A percentile compares a stretch with the other conserved stretches of the same genome.
These are phyloP conservation scores for Calonectria leucothoes DNA, from an alignment of 2,329 filamentous ascomycete species.

Conservation along the genomic window DNA sequence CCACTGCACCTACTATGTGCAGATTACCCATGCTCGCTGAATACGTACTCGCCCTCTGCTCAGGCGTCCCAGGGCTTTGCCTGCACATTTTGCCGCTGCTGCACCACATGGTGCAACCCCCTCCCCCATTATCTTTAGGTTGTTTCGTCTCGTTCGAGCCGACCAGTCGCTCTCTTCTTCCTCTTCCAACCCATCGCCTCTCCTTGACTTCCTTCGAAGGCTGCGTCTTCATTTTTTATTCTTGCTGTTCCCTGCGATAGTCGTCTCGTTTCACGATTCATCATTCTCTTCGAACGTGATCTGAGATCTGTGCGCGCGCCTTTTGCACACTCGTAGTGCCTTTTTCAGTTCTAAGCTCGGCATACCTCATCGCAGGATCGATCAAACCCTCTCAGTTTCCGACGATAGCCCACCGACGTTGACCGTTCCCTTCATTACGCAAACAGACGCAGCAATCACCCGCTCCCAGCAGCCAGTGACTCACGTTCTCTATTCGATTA, in stretches of 20 bases:
- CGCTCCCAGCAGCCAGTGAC: slow-evolving; percentile 25
- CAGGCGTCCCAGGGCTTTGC: neutral
- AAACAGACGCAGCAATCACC: slow-evolving; percentile 18
- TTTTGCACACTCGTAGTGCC: slow-evolving; percentile 25
- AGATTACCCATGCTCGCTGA: neutral
- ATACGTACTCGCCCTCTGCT: neutral
- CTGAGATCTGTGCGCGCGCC: slow-evolving; percentile 29
- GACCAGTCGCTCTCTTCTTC: slow-evolving; percentile 25
- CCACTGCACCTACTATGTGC: neutral
- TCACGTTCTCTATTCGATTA: slow-evolving; percentile 34
- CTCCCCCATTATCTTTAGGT: slow-evolving; percentile 36
- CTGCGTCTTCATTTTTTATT: slow-evolving; percentile 40
- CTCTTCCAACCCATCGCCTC: slow-evolving; percentile 30
- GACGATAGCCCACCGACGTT: slow-evolving; percentile 43
- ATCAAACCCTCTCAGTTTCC: slow-evolving; percentile 36
- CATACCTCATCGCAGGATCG: slow-evolving; percentile 45
- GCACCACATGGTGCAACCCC: slow-evolving; percentile 6
- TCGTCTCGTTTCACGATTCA: slow-evolving; percentile 30
- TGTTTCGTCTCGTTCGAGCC: slow-evolving; percentile 42
- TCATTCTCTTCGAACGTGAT: slow-evolving; percentile 36
- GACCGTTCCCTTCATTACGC: slow-evolving; percentile 41
- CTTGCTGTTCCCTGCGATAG: slow-evolving; percentile 32
- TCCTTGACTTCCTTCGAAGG: slow-evolving; percentile 37
- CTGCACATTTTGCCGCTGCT: slow-evolving; percentile 2
- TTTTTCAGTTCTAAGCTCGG: slow-evolving; percentile 23